These are phyloP conservation scores for Cryptomeria japonica DNA, from an alignment of 75 land plant genomes.

Conservation along the genomic window DNA sequence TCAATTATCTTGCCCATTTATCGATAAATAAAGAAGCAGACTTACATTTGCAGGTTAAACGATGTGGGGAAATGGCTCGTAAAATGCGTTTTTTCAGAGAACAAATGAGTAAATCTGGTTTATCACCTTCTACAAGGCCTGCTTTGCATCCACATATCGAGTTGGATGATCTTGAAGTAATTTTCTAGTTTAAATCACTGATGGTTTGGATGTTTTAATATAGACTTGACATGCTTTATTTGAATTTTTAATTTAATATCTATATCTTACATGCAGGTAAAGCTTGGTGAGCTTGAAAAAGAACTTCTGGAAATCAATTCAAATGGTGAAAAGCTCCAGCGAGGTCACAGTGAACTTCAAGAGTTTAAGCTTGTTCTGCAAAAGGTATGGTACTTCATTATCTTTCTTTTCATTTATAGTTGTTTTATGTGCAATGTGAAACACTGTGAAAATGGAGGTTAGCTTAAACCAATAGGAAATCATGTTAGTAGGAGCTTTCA, in stretches of 20 bases:
- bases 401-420: slow-evolving; percentile 7
- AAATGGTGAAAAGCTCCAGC: slow-evolving; percentile 79
- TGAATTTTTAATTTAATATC: not conserved
- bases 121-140: slow-evolving; percentile 43
- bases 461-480: too few relatives aligned
- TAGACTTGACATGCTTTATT: not conserved
- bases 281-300: slow-evolving; percentile 87
- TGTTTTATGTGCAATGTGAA: not conserved
- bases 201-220: not conserved
- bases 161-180: slow-evolving; percentile 81
- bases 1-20: not conserved
- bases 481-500: too few relatives aligned
- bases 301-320: slow-evolving; percentile 90
- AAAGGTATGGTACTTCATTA: slow-evolving; percentile 52
- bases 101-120: slow-evolving; percentile 73
- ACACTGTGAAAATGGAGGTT: too few relatives aligned
- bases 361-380: slow-evolving; percentile 88
- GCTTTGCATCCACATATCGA: slow-evolving; percentile 32
- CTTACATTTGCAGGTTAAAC: slow-evolving; percentile 58
- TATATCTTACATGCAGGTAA: slow-evolving; percentile 42
- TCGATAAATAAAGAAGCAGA: not conserved
- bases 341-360: slow-evolving; percentile 76
- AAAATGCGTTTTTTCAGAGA: slow-evolving; percentile 75
- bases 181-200: not conserved
- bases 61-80: slow-evolving; percentile 91